These are phyloP conservation scores for Malus orientalis DNA, from an alignment of 306 rosid species.

Conservation along the genomic window DNA sequence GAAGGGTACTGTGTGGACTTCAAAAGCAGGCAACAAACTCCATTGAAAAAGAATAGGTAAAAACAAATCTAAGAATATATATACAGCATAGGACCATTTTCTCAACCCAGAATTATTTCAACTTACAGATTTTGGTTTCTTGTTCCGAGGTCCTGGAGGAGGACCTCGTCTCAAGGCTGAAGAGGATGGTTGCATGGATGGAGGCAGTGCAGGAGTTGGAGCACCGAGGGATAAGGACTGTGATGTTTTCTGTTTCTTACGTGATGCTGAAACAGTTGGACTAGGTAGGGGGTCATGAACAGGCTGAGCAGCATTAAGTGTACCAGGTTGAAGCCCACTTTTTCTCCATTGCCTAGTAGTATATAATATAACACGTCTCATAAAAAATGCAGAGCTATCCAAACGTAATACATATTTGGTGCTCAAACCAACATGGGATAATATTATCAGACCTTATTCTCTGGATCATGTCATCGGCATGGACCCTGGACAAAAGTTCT, in stretches of 20 bases:
- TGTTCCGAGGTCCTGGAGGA: conserved; percentile 47
- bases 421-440: conserved; percentile 6
- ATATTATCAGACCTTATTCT: conserved; percentile 35
- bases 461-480: conserved; percentile 41
- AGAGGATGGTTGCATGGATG: conserved; percentile 48
- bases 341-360: conserved; percentile 86
- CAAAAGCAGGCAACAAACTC: conserved; percentile 20
- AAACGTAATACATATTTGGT: not conserved
- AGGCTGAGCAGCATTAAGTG: conserved; percentile 62
- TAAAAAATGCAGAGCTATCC: conserved; percentile 1
- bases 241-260: conserved; percentile 78
- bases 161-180: conserved; percentile 52
- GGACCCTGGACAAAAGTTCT: conserved; percentile 43
- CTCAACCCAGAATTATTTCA: conserved; percentile 3
- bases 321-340: conserved; percentile 58
- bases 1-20: conserved; percentile 40
- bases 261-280: conserved; percentile 80
- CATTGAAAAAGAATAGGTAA: not conserved
- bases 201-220: conserved; percentile 43
- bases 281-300: conserved; percentile 65
- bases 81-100: not conserved
- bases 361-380: conserved; percentile 5
- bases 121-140: conserved; percentile 58
- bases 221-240: conserved; percentile 45
- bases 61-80: not conserved